Percentiles rank a stretch among this genome's conserved stretches.
These are phyloP conservation scores for Smithsoniella earleae DNA, from an alignment of 163 green algal species.

Conservation along the genomic window DNA sequence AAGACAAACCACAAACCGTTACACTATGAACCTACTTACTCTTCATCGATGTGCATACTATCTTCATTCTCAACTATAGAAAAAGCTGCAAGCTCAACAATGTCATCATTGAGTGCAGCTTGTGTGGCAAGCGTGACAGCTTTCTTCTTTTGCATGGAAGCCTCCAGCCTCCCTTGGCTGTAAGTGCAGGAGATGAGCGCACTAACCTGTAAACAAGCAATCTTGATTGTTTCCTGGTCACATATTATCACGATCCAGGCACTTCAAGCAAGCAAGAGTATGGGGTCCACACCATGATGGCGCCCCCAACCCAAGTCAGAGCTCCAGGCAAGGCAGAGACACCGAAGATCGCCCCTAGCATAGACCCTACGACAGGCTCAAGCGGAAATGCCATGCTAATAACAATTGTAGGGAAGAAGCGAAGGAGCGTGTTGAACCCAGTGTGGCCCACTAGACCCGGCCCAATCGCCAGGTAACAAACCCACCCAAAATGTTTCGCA, in stretches of 20 bases:
- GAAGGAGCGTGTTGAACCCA: slow-evolving; percentile 62
- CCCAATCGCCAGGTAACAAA: slow-evolving; percentile 55
- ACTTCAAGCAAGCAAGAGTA: neutral
- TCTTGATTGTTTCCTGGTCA: too few relatives aligned
- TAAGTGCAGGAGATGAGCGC: slow-evolving; percentile 14
- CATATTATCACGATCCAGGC: too few relatives aligned
- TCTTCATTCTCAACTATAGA: slow-evolving; percentile 14
- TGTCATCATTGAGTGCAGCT: neutral
- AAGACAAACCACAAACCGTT: too few relatives aligned
- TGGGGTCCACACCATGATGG: slow-evolving; percentile 38
- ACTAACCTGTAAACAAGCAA: slow-evolving; percentile 1
- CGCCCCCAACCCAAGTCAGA: slow-evolving; percentile 49
- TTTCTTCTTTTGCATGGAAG: neutral
- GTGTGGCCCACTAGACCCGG: slow-evolving; percentile 52
- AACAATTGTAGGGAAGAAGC: slow-evolving; percentile 48
- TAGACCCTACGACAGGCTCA: slow-evolving; percentile 54
- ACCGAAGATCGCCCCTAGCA: slow-evolving; percentile 44
- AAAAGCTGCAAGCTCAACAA: slow-evolving; percentile 21
- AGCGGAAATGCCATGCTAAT: slow-evolving; percentile 55
- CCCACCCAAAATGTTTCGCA: slow-evolving; percentile 37
- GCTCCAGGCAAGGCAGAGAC: slow-evolving; percentile 41
- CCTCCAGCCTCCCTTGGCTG: neutral
- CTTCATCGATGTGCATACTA: neutral
- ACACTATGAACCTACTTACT: too few relatives aligned
- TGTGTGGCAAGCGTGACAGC: slow-evolving; percentile 15